Conservation (phyloP, 805 yeast species). For the Candida loeiensis region DNA sequence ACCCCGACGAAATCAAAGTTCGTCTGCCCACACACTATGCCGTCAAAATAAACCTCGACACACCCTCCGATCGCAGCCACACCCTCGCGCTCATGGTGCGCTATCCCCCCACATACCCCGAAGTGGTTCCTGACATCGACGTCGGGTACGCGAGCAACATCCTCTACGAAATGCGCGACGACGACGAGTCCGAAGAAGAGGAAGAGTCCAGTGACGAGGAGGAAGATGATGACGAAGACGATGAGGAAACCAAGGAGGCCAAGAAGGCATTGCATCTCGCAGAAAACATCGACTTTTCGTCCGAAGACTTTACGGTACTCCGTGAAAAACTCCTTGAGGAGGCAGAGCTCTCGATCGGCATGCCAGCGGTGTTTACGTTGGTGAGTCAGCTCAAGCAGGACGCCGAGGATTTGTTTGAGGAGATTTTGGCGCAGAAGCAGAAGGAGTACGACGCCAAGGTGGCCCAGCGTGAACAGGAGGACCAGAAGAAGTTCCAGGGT, state of each 20-base stretch:
- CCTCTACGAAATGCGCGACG: slow-evolving; percentile 22
- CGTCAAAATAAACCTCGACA: slow-evolving; percentile 63
- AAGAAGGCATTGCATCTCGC: slow-evolving; percentile 49
- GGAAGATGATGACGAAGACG: slow-evolving; percentile 39
- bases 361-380: slow-evolving; percentile 86
- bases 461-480: slow-evolving; percentile 67
- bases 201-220: slow-evolving; percentile 43
- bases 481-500: slow-evolving; percentile 86
- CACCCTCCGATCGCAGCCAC: slow-evolving; percentile 59
- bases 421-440: slow-evolving; percentile 54
- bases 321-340: slow-evolving; percentile 45
- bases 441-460: slow-evolving; percentile 55
- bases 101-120: slow-evolving; percentile 81
- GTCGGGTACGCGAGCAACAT: slow-evolving; percentile 26
- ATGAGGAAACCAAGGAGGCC: slow-evolving; percentile 19
- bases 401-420: slow-evolving; percentile 65
- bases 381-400: slow-evolving; percentile 75
- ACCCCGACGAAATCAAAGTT: slow-evolving; percentile 80
- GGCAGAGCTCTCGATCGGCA: slow-evolving; percentile 79
- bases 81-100: slow-evolving; percentile 54
- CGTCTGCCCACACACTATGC: slow-evolving; percentile 49
- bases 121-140: slow-evolving; percentile 60
- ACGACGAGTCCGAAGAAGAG: slow-evolving; percentile 32
- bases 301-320: slow-evolving; percentile 43
- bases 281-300: slow-evolving; percentile 55